Evolutionary conservation across 2,329 filamentous ascomycete genomes (phyloP), one percentile per base, ranked within the genome.

Genomic region (Penicillium brevicompactum): DNA sequence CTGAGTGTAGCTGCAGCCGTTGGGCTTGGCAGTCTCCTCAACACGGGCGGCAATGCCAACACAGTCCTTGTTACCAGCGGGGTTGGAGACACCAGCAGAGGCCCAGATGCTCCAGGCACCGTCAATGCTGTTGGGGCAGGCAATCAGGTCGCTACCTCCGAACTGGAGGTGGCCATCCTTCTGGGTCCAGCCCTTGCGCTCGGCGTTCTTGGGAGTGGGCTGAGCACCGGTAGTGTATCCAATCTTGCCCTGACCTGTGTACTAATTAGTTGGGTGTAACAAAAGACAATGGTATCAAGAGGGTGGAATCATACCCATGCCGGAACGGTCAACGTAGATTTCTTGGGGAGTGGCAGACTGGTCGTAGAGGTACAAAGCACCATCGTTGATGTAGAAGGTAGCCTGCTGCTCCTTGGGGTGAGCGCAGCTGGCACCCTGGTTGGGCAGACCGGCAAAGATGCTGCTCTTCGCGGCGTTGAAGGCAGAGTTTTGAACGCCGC

Each of bases 321-420:
- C 83, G 44, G 81, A 84, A 43, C 80, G 79, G 68, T 87, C 83
- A 40, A 79, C 79, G 59, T 66, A 86, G 48, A 82, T 55, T 62
- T 80, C 70, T 73, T 86, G 84, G 2, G 72, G 70, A 43, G 71
- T 73, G 4, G 70, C 73, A 21, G 72, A 70, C 24, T 65, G 60
- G 32, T 75, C 76, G 70, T 79, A 84, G 31, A 87, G 77, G 66
- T 69, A 78, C 27, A 84, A 76, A 43, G 74, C 73, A 45, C 73
- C 74, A 44, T 81, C 72, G 40, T 75, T 49, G 61, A 85, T 70
- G 60, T 73, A 72, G 70, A 87, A 84, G 40, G 78, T 82, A 47
- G 82, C 84, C 34, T 64, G 69, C 58, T 77, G 62, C 40, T 71
- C 62, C n/a, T 67, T 57, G 30, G 66, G 66, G 40, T 62, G 57